Base-by-base conservation (phyloP, 352 stramenopile species). In the Globisporangium barbulae region DNA sequence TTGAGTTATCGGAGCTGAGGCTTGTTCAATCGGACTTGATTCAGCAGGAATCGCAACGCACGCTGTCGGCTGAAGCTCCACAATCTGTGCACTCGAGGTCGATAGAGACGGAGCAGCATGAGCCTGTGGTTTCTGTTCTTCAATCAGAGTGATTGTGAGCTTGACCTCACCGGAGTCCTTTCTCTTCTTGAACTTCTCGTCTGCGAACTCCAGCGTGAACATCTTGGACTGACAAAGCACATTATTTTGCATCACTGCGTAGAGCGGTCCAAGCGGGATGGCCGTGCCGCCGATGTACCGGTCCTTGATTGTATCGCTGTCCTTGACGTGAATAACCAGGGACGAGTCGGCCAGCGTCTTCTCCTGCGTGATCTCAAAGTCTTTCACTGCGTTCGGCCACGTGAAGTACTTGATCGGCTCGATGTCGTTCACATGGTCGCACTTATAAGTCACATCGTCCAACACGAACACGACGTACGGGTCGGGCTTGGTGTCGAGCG, bases 181-280 rank as follows among this genome's bases (percentile, higher is more conserved):
- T 45, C 72, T 80, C 35, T 69, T 79, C 66, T 86, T 82, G 49
- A 80, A 61, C 35, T 75, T 77, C 48, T 81, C 72, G 39, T 83
- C 75, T 9, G 59, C 61, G 53, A 73, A 87, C 25, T 83, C 73
- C 19, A 87, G 61, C 31, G 53, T 41, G 50, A 82, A 79, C 22
- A 78, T 64, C 22, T 58, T 64, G 42, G 64, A 67, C 22, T 70
- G 47, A 31, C 75, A 83, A 15, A 83, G 55, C 30, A 68, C 67
- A 28, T 65, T 59, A 25, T 35, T 39, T 25, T 61, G 53, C 42
- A 44, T 69, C 22, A 30, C 35, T 15, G 42, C 59, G 42, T 65
- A 59, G 39, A 83, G 48, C 17, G 61, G 53, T 17, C 39, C 69
- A 2, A 83, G 53, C 33, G 67, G 55, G 52, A 86, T 77, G 49